Evolutionary conservation across 140 eudicot genomes (phyloP).

Genomic region (Stevia rebaudiana): DNA sequence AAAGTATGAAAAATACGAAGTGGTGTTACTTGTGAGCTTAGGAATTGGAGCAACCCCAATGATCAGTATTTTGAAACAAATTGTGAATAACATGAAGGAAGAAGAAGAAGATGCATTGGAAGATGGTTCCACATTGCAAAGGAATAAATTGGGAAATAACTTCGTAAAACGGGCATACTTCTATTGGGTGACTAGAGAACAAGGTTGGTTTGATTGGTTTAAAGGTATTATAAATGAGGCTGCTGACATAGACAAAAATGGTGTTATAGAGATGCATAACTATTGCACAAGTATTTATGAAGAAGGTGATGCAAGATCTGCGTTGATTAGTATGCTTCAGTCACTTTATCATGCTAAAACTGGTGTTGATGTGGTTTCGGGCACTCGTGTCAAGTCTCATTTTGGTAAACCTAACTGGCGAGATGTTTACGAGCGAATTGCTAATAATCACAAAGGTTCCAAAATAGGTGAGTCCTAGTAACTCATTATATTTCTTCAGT

Average conservation of each 20-base stretch:
- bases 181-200: slow-evolving; percentile 47
- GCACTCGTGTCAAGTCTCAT: slow-evolving; percentile 52
- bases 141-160: neutral
- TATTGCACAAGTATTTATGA: slow-evolving; percentile 56
- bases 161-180: slow-evolving; percentile 33
- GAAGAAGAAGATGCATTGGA: slow-evolving; percentile 15
- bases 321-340: slow-evolving; percentile 72
- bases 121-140: slow-evolving; percentile 9
- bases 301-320: slow-evolving; percentile 79
- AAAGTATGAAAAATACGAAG: slow-evolving; percentile 47
- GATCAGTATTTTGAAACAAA: slow-evolving; percentile 51
- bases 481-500: neutral
- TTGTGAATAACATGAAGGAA: slow-evolving; percentile 28
- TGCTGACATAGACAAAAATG: slow-evolving; percentile 31
- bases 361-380: slow-evolving; percentile 71
- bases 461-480: slow-evolving; percentile 35
- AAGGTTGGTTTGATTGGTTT: slow-evolving; percentile 48
- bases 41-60: slow-evolving; percentile 59
- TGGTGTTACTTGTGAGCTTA: slow-evolving; percentile 39
- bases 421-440: slow-evolving; percentile 33
- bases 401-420: slow-evolving; percentile 48
- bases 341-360: slow-evolving; percentile 65
- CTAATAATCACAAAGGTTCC: slow-evolving; percentile 22
- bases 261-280: slow-evolving; percentile 45
- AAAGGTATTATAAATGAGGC: slow-evolving; percentile 41